Evolutionary conservation across 768 basidiomycete species (phyloP), one percentile per base, ranked within the genome.

Genomic region (Leucosporidium creatinivorum): DNA sequence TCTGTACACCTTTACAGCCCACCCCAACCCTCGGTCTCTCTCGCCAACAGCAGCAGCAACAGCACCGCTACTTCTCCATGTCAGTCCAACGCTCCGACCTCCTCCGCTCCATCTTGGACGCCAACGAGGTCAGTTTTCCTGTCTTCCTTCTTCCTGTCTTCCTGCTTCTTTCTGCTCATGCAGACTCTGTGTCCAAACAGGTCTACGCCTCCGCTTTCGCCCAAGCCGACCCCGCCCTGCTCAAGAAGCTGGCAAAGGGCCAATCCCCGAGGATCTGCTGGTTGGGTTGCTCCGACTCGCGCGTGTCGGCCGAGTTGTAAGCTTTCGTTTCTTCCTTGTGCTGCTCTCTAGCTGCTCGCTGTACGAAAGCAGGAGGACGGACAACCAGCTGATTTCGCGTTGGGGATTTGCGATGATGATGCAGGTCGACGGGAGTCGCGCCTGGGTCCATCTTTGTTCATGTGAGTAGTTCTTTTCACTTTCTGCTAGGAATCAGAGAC

Each of bases 381-480:
- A 19, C 9, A 31, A 21, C 36, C 25, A 12, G 21, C 39, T 33
- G 21, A 39, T 39, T 25, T 10, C 48, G 2, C 5, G 12, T 8
- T 44, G 39, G 39, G 39, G 39, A 44, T 13, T 6, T 12, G 3
- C 39, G 39, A 7, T 13, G 10, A 23, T 21, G 19, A 33, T 33
- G 33, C 33, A 74, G 73, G 58, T 51, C 64, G 12, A 75, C 74
- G 21, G 75, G 75, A 15, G 73, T 74, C 25, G 72, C 72, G 1
- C 75, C 75, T 9, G 75, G 75, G 17, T 69, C 70, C 52, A 73
- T 76, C 65, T 76, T 76, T 48, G 75, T 76, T 9, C 75, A 76
- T 66, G 74, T 75, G 18, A 48, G 72, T 57, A 13, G 18, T 5
- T 33, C 33, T 33, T 4, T 7, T 19, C 18, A 21, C 1, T 25